A percentile compares a stretch with the other conserved stretches of the same genome.
Evolutionary conservation across 768 basidiomycete genomes (phyloP).

Genomic region (Hortiboletus campestris): DNA sequence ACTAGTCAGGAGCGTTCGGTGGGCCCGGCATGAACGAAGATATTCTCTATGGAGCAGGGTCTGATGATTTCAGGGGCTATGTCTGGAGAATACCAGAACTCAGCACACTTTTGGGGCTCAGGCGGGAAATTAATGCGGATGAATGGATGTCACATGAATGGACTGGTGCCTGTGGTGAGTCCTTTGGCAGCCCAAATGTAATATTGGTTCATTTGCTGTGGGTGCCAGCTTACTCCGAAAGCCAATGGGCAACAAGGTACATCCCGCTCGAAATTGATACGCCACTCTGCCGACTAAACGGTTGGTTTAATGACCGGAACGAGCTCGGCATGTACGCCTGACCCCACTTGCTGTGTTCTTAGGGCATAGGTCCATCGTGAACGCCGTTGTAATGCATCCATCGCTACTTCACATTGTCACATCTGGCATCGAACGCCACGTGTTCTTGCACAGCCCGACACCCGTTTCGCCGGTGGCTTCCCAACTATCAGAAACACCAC

Average conservation of each 20-base stretch:
- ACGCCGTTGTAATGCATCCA: conserved; percentile 72
- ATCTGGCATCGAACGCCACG: conserved; percentile 69
- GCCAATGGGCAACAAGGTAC: conserved; percentile 39
- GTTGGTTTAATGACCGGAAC: conserved; percentile 32
- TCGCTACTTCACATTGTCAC: conserved; percentile 63
- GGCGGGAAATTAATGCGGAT: conserved; percentile 43
- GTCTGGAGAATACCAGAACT: conserved; percentile 71
- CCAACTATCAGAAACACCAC: conserved; percentile 45
- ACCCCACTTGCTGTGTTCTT: conserved; percentile 5
- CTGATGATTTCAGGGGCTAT: conserved; percentile 80
- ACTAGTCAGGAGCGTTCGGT: conserved; percentile 76
- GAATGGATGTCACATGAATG: conserved; percentile 44
- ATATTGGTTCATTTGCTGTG: conserved; percentile 8
- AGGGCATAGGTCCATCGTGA: conserved; percentile 80
- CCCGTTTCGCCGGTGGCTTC: conserved; percentile 48
- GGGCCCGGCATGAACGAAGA: conserved; percentile 52
- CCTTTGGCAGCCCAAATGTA: conserved; percentile 9
- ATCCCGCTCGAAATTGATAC: conserved; percentile 63
- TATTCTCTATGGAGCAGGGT: conserved; percentile 68
- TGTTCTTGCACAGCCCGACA: conserved; percentile 69
- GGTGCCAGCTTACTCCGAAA: conserved; percentile 46
- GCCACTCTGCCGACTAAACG: conserved; percentile 59
- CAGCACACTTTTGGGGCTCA: conserved; percentile 40
- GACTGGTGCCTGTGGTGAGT: conserved; percentile 31
- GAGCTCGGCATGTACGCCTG: not conserved